Evolutionary conservation across 1,139 yeast species (phyloP), one percentile per base, ranked within the genome.

Genomic region (Diutina sp.): DNA sequence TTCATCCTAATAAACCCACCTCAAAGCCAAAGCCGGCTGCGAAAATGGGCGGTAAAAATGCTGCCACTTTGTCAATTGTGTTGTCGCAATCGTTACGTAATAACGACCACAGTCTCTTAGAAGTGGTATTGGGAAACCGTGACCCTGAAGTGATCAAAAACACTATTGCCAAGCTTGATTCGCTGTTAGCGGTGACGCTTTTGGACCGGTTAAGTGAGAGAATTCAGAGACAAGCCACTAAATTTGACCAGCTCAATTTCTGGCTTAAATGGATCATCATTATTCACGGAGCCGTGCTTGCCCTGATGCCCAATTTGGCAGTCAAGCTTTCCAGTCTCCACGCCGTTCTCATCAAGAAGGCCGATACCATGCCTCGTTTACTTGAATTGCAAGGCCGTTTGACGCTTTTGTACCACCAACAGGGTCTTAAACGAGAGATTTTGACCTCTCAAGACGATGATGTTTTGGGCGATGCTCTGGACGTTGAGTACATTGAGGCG

Each of bases 201-300:
- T 74, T 95, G 61, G 96, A 91, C 66, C 78, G 91, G 64, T 73
- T 93, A 46, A 90, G 97, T 1, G 97, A 90, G 66, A 81, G 89
- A 67, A 82, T 90, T 59, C 85, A 91, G 11, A 80, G 95, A 64
- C 80, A 77, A 63, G 67, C 76, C 14, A 67, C 71, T 18, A 80
- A 90, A 62, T 90, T 90, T 61, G 88, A 86, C 47, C 85, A 84
- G 59, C 76, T 93, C 61, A 85, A 87, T 61, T 78, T 83, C 55
- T 93, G 99, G 99, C 84, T 91, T 61, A 89, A 91, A 68, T 91
- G 97, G 95, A 85, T 90, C 55, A 76, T 95, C 65, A 85, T 93
- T 54, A 83, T 87, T 47, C 99, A 95, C 68, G 99, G 99, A 48
- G 93, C 95, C 1, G 73, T 78, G 16, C 72, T 85, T 56, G 79